Evolutionary conservation across 2,329 filamentous ascomycete genomes (phyloP).

Genomic region (Penicillium sp.): DNA sequence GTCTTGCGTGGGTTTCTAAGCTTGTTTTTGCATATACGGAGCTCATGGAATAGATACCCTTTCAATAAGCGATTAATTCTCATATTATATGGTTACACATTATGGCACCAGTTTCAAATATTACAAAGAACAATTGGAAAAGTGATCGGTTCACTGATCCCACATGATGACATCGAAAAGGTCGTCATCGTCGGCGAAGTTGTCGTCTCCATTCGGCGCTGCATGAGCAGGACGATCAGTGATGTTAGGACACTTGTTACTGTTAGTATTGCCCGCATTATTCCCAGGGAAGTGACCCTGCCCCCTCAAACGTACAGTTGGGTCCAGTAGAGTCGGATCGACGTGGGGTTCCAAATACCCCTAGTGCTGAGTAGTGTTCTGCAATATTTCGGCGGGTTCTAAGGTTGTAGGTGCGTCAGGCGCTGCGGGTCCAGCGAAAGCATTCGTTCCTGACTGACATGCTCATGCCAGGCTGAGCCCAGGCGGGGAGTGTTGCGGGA

Average conservation of each 20-base stretch:
- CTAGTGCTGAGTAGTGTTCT: background rate
- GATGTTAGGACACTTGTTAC: background rate
- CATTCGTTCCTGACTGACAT: background rate
- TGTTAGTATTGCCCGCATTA: background rate
- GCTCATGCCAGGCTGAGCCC: background rate
- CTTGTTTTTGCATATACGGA: constrained; percentile 8
- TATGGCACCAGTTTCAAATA: background rate
- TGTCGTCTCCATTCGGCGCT: background rate
- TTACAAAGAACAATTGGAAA: background rate
- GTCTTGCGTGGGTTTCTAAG: background rate
- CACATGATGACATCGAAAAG: background rate
- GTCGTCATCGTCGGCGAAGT: background rate
- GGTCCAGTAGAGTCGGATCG: background rate
- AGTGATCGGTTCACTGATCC: background rate
- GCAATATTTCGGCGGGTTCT: background rate
- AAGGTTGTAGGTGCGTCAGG: too few species aligned
- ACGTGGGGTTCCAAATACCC: background rate
- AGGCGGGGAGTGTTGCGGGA: background rate
- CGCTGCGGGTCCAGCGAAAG: background rate
- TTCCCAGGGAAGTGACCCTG: background rate
- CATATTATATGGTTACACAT: background rate
- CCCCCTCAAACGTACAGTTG: background rate
- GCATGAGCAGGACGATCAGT: background rate
- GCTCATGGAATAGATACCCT: constrained; percentile 7
- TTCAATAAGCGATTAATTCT: background rate